Percentiles rank a stretch among this genome's conserved stretches.
Conservation (phyloP, 768 basidiomycete genomes). For the Hydnum rufescens region DNA sequence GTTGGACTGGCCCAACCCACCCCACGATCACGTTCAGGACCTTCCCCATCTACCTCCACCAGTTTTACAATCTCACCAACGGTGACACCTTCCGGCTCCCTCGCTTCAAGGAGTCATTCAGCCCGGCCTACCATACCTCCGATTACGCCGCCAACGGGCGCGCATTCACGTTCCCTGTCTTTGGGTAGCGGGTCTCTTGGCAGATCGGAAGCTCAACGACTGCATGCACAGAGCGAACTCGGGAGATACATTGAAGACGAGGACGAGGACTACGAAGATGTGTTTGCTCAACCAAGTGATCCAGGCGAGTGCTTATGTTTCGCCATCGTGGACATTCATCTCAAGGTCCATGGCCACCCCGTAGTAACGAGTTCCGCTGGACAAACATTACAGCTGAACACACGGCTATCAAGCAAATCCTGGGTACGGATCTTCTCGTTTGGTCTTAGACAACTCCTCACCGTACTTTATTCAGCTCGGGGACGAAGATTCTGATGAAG, state of each 20-base stretch:
- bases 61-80: slow-evolving; percentile 27
- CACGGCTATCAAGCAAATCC: slow-evolving; percentile 70
- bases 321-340: background rate
- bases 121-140: slow-evolving; percentile 15
- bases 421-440: slow-evolving; percentile 35
- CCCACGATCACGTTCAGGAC: background rate
- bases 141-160: slow-evolving; percentile 10
- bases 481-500: slow-evolving; percentile 72
- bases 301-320: slow-evolving; percentile 30
- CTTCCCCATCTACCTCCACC: slow-evolving; percentile 13
- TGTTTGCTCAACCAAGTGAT: slow-evolving; percentile 64
- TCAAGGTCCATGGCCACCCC: background rate
- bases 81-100: slow-evolving; percentile 31
- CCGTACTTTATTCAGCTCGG: slow-evolving; percentile 30
- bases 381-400: slow-evolving; percentile 68
- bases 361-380: slow-evolving; percentile 15
- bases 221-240: slow-evolving; percentile 42
- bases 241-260: slow-evolving; percentile 78
- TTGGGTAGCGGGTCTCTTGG: slow-evolving; percentile 39
- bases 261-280: slow-evolving; percentile 85
- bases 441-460: background rate
- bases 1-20: slow-evolving; percentile 23
- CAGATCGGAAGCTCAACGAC: slow-evolving; percentile 36
- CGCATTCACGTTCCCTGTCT: slow-evolving; percentile 42
- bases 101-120: slow-evolving; percentile 22